Conservation (phyloP, 169 alveolate species). For the Eimeria necatrix region DNA sequence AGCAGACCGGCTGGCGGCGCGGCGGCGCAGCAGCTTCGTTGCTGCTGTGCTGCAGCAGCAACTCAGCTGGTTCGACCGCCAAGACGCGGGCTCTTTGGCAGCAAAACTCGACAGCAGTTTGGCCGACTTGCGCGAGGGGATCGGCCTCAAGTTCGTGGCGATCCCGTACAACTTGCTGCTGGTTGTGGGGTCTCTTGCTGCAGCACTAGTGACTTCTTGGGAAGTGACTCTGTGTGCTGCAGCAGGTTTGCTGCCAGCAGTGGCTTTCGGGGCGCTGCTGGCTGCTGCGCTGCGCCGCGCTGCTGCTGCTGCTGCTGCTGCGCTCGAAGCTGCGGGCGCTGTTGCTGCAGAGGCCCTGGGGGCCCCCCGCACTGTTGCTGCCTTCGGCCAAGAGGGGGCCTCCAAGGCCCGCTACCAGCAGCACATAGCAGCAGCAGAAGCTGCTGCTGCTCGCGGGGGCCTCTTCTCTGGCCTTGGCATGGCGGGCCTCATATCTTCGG, state of each 20-base stretch:
- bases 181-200: not conserved
- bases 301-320: not conserved
- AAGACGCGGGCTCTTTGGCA: conserved; percentile 11
- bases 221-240: conserved; percentile 5
- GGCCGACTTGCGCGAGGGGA: conserved; percentile 2
- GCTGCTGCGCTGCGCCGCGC: conserved; percentile 19
- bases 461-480: not conserved
- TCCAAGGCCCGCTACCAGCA: not conserved
- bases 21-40: not conserved
- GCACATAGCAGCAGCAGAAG: conserved; percentile 4
- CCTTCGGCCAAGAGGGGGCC: conserved; percentile 71
- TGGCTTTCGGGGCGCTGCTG: not conserved
- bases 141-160: conserved; percentile 34
- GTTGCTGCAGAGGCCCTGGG: conserved; percentile 74
- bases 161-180: not conserved
- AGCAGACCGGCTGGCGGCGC: conserved; percentile 1
- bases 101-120: not conserved
- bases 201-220: conserved; percentile 25
- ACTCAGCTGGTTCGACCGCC: conserved; percentile 40
- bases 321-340: conserved; percentile 69
- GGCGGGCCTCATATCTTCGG: conserved; percentile 26
- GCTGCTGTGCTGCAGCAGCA: not conserved
- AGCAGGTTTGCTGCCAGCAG: not conserved
- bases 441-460: conserved; percentile 32
- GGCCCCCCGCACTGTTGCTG: conserved; percentile 55